Conservation (phyloP, 1,139 yeast species). For the Taphrina flavorubra region DNA sequence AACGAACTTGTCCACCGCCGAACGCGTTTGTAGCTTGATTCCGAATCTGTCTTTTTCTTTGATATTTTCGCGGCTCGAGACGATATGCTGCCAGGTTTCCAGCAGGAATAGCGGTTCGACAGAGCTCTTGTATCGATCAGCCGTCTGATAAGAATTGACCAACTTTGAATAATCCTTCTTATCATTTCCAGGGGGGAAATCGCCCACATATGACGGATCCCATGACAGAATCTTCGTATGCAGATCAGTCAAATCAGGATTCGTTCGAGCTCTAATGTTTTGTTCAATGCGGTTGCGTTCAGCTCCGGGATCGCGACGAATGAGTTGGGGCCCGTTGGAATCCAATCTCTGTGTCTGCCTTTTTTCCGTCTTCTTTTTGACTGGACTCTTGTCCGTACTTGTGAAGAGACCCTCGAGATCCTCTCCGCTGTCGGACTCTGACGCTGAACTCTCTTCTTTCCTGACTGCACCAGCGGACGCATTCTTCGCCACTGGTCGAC, state of each 20-base stretch:
- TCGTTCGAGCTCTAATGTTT: conserved; percentile 76
- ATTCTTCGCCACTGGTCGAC: conserved; percentile 33
- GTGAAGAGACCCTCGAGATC: conserved; percentile 49
- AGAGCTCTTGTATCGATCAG: conserved; percentile 66
- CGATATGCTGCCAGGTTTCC: conserved; percentile 94
- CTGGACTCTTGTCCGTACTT: conserved; percentile 37
- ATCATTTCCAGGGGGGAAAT: conserved; percentile 61
- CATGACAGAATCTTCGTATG: conserved; percentile 74
- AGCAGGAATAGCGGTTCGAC: conserved; percentile 81
- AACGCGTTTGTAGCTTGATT: conserved; percentile 74
- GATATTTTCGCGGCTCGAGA: conserved; percentile 67
- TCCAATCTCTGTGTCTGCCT: conserved; percentile 35
- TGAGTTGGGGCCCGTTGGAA: conserved; percentile 42
- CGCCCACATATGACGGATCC: conserved; percentile 68
- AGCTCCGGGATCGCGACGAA: conserved; percentile 47
- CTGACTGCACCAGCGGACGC: conserved; percentile 35
- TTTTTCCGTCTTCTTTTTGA: conserved; percentile 25
- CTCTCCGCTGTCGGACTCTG: conserved; percentile 42
- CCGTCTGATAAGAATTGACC: conserved; percentile 59
- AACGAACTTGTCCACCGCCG: conserved; percentile 82
- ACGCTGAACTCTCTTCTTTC: conserved; percentile 37
- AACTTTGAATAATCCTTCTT: conserved; percentile 53
- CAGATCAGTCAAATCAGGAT: conserved; percentile 77
- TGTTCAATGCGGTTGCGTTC: conserved; percentile 69
- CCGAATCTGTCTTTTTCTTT: conserved; percentile 67